Conservation (phyloP, 345 rosid genomes). For the Lagerstroemia speciosa region DNA sequence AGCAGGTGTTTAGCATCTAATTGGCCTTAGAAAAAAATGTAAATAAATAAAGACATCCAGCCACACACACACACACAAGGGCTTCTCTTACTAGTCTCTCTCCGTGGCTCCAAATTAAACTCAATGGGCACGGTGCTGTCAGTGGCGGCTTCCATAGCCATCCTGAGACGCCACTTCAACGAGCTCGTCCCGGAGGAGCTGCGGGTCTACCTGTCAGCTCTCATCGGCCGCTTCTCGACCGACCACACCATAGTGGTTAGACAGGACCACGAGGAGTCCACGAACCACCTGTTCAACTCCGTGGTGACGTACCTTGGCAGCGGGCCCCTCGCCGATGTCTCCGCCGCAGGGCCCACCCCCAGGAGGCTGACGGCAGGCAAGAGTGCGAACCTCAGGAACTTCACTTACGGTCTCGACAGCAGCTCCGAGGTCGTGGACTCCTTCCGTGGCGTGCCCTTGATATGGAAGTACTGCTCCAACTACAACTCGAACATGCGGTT, state of each 20-base stretch:
- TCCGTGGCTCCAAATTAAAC: not conserved
- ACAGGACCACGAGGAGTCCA: slow-evolving; percentile 27
- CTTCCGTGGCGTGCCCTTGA: slow-evolving; percentile 23
- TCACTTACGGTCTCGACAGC: slow-evolving; percentile 22
- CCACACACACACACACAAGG: no score
- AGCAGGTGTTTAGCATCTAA: no score
- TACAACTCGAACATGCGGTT: not conserved
- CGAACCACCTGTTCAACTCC: slow-evolving; percentile 27
- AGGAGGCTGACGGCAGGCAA: slow-evolving; percentile 28
- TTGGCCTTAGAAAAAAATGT: no score
- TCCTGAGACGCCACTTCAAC: slow-evolving; percentile 25
- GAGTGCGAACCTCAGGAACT: slow-evolving; percentile 18
- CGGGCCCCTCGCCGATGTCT: slow-evolving; percentile 3
- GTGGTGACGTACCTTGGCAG: slow-evolving; percentile 20
- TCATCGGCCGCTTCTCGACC: slow-evolving; percentile 23
- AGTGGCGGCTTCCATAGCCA: slow-evolving; percentile 24
- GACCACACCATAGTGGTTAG: slow-evolving; percentile 21
- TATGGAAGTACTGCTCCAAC: slow-evolving; percentile 19
- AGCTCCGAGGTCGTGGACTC: slow-evolving; percentile 24
- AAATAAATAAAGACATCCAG: no score
- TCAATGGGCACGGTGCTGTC: slow-evolving; percentile 8
- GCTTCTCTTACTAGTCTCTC: not conserved
- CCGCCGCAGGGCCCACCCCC: not conserved
- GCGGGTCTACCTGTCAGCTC: slow-evolving; percentile 11
- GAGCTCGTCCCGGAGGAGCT: slow-evolving; percentile 23